Conservation (phyloP, 441 rosid species). For the Heliophila coronopifolia region DNA sequence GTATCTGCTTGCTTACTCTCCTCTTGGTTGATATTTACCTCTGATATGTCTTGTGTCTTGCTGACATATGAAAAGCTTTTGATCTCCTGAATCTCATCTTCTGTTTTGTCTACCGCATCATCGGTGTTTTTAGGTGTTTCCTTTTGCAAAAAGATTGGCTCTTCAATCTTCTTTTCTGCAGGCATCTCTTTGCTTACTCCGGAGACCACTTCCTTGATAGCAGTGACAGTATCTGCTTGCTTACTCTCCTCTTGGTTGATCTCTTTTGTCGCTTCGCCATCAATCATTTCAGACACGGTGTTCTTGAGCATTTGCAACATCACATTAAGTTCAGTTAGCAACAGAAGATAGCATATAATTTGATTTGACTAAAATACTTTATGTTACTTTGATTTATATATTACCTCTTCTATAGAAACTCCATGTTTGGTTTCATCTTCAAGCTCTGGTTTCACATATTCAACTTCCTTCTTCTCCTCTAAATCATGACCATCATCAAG, state of each 20-base stretch:
- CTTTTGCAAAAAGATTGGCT: constrained; percentile 24
- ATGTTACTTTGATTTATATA: background rate
- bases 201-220: background rate
- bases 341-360: background rate
- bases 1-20: constrained; percentile 19
- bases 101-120: constrained; percentile 19
- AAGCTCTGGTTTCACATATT: background rate
- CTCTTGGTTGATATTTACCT: too few species aligned
- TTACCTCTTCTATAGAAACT: constrained; percentile 43
- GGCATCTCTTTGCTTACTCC: background rate
- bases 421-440: constrained; percentile 13
- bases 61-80: too few species aligned
- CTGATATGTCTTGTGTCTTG: too few species aligned
- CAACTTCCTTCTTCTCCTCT: constrained; percentile 12
- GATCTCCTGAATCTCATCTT: too few species aligned
- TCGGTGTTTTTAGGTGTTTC: constrained; percentile 24
- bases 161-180: constrained; percentile 19
- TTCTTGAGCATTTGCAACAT: constrained; percentile 23
- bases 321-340: constrained; percentile 9
- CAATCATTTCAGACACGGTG: constrained; percentile 23
- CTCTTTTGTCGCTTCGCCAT: constrained; percentile 24
- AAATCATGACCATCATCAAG: background rate
- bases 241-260: constrained; percentile 27
- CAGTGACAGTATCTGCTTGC: background rate
- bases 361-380: constrained; percentile 1